Evolutionary conservation across 306 rosid species (phyloP).

Genomic region (Cicer bijugum): DNA sequence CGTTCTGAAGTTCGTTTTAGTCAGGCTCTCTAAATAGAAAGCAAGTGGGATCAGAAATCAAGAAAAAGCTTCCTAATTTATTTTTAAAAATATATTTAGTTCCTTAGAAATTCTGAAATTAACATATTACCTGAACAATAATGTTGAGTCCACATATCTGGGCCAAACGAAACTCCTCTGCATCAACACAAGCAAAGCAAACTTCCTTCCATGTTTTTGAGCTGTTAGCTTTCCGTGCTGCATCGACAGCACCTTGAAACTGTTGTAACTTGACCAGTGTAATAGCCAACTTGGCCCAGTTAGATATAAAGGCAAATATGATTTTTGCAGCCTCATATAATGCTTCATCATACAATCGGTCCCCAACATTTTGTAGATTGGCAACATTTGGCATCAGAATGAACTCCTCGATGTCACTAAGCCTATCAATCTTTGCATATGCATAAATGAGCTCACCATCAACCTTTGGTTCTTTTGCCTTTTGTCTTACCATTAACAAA

Average conservation of each 20-base stretch:
- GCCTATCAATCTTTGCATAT: constrained; percentile 94
- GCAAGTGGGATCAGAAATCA: constrained; percentile 16
- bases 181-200: constrained; percentile 99
- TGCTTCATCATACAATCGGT: constrained; percentile 91
- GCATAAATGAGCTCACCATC: constrained; percentile 98
- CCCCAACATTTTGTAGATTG: constrained; percentile 94
- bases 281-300: constrained; percentile 97
- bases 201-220: constrained; percentile 99
- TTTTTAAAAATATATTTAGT: background rate
- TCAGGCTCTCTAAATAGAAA: constrained; percentile 32
- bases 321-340: constrained; percentile 97
- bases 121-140: constrained; percentile 78
- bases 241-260: constrained; percentile 99
- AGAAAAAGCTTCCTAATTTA: constrained; percentile 28
- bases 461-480: constrained; percentile 92
- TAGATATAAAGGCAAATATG: constrained; percentile 91
- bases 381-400: constrained; percentile 99
- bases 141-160: constrained; percentile 99
- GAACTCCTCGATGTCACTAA: constrained; percentile 94
- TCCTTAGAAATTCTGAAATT: constrained; percentile 32
- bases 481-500: constrained; percentile 96
- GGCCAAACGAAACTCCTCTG: constrained; percentile 98
- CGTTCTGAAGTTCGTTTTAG: constrained; percentile 21
- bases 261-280: constrained; percentile 90
- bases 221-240: constrained; percentile 98